These are phyloP conservation scores for Takakia lepidozioides DNA, from an alignment of 225 moss, liverwort and hornwort genomes.

Conservation along the genomic window DNA sequence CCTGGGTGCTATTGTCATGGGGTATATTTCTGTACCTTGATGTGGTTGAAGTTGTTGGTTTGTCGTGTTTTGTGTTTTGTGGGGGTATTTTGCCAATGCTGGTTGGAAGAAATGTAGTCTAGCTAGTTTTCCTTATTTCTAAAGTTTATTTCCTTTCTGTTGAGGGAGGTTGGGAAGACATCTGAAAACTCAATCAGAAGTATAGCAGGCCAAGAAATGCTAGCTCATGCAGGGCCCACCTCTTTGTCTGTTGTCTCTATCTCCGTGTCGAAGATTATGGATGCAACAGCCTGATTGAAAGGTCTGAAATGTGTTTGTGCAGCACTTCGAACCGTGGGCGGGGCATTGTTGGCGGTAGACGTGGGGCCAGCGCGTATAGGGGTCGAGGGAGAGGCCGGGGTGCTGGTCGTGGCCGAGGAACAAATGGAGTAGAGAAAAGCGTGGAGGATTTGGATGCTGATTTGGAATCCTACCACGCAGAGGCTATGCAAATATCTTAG, in stretches of 20 bases:
- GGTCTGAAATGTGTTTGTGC: slow-evolving; percentile 1
- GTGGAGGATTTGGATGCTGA: slow-evolving; percentile 58
- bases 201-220: too few species aligned
- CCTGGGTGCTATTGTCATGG: slow-evolving; percentile 20
- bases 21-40: slow-evolving; percentile 21
- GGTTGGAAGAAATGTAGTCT: too few species aligned
- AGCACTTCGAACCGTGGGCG: slow-evolving; percentile 1
- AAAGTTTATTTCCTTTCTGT: not conserved
- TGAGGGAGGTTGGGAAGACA: too few species aligned
- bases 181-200: too few species aligned
- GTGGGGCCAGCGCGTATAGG: slow-evolving; percentile 19
- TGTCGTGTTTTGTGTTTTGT: too few species aligned
- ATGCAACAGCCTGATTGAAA: not conserved
- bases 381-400: slow-evolving; percentile 31
- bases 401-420: slow-evolving; percentile 42
- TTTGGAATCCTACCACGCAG: slow-evolving; percentile 46
- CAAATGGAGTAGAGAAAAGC: slow-evolving; percentile 18
- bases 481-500: slow-evolving; percentile 57
- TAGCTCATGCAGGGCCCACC: too few species aligned
- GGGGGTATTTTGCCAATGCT: too few species aligned
- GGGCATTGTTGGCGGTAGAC: slow-evolving; percentile 20
- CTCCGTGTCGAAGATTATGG: slow-evolving; percentile 9
- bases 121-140: too few species aligned
- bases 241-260: not conserved
- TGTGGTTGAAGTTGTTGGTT: too few species aligned